phyloP scores from a whole-genome alignment of 1,139 yeast species.

The Kurtzmaniella quercitrusa region DNA sequence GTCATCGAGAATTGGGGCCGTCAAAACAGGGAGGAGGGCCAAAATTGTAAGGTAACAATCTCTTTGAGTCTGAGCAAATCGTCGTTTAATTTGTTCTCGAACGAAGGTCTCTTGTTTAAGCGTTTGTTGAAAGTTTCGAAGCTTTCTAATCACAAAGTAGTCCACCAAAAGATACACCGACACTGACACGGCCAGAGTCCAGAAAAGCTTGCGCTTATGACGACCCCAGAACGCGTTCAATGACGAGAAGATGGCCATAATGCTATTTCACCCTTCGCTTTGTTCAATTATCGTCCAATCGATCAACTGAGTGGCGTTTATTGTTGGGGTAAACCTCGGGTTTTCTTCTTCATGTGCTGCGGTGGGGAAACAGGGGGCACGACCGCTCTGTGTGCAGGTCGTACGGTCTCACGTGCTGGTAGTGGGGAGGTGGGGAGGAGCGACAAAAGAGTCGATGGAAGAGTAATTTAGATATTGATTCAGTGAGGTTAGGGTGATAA shows the following conservation, averaged over 20 bases:
- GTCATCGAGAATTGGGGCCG: conserved; percentile 57
- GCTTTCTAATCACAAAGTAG: conserved; percentile 55
- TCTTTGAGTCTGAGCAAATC: conserved; percentile 88
- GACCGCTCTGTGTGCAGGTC: background rate
- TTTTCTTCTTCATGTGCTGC: conserved; percentile 1
- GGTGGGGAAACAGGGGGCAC: conserved; percentile 3
- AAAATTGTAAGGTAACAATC: conserved; percentile 84
- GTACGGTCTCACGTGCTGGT: background rate
- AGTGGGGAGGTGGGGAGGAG: background rate
- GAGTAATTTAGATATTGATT: background rate
- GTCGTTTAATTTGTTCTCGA: conserved; percentile 67
- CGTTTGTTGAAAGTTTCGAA: conserved; percentile 64
- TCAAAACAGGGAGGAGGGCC: conserved; percentile 76
- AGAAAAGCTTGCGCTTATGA: conserved; percentile 56
- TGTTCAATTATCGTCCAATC: background rate
- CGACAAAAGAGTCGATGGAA: background rate
- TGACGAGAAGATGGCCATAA: conserved; percentile 50
- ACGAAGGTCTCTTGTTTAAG: conserved; percentile 73
- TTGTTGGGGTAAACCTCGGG: conserved; percentile 4
- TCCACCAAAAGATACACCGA: conserved; percentile 58
- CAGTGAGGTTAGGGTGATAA: no score
- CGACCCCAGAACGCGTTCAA: conserved; percentile 56
- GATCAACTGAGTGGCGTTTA: conserved; percentile 68
- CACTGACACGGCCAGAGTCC: conserved; percentile 54
- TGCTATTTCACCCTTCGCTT: background rate